Evolutionary conservation across 495 filamentous ascomycete species (phyloP), one percentile per base, ranked within the genome.

Genomic region (Neurospora sp.): DNA sequence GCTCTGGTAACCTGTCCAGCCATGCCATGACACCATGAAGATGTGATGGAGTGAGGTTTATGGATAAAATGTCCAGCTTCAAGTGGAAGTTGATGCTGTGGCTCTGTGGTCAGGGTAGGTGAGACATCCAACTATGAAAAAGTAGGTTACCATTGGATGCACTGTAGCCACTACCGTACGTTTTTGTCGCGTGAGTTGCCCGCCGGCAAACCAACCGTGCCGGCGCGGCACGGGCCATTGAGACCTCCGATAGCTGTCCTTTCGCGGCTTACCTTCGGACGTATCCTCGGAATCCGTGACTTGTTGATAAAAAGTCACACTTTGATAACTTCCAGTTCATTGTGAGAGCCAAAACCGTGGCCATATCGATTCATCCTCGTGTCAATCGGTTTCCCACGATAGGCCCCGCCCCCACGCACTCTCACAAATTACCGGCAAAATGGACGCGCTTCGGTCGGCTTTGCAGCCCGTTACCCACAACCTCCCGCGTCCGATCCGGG

Each of bases 391-490:
- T n/a, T 43, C 9, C 4, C 34, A 31, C 39, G 11, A 21, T 70
- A 37, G 54, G 31, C 2, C 54, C 1, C 24, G 31, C 5, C 37
- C 45, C 48, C 42, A 37, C 39, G 36, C n/a, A 37, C 37, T 10
- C 43, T n/a, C 17, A 70, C 40, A 39, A 21, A 71, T 74, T 21
- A 66, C 28, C 69, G 28, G 43, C 37, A 78, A 74, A 40, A 87
- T 88, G 82, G 88, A 89, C 69, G 81, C 86, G 62, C 79, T 94
- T 69, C 84, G 91, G 78, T 84, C 88, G 54, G 87, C 88, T 70
- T 84, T 97, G 77, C 91, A 91, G 79, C 94, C 93, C 69, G 84
- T 97, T 74, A 93, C 93, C 71, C 87, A 90, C 76, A 90, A 89
- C 77, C 89, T 98, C 70, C 96, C 96, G 31, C 79, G 87, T 28